Evolutionary conservation across 1,139 yeast species (phyloP), one percentile per base, ranked within the genome.

Genomic region (Yamadazyma siamensis): DNA sequence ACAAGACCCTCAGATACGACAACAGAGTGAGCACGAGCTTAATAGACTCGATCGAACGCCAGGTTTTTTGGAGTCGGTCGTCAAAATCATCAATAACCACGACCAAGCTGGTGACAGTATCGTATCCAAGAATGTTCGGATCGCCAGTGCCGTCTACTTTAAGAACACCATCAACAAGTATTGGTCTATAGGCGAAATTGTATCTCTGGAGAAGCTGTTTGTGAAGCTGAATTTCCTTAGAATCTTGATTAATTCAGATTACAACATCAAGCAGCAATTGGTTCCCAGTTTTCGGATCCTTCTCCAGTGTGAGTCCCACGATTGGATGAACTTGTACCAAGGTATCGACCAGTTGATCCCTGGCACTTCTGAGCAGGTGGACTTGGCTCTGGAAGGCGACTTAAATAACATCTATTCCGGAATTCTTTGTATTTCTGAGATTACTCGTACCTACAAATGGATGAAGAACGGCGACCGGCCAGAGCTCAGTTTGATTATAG

Each of bases 71-170:
- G 83, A 82, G 8, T 91, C 89, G 2, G 85, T 96, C 54, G 61
- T 91, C 27, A 91, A 86, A 48, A 80, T 91, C 34, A 71, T 41
- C 13, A 35, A 36, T 11, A n/a, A 10, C 15, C 33, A 23, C 13
- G 23, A 8, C 12, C n/a, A n/a, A n/a, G 6, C 26, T 5, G 19
- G 6, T 4, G 7, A 25, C 5, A 5, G 10, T 5, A 6, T 13
- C 22, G 12, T 28, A 86, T 23, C 44, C 50, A 21, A 40, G 46
- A 5, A 37, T 26, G 29, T 85, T 27, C 77, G 80, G 43, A 71
- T 79, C 31, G 91, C 95, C 9, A 85, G 95, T 12, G 94, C 95
- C 0, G 81, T 91, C 17, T 89, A 80, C 54, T 77, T 91, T 59
- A 91, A 91, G 53, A 91, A 91, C 54, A 67, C 80, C 37, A 68